Evolutionary conservation across 805 yeast genomes (phyloP), one percentile per base, ranked within the genome.

Genomic region (Tanozyma kutaoensis): DNA sequence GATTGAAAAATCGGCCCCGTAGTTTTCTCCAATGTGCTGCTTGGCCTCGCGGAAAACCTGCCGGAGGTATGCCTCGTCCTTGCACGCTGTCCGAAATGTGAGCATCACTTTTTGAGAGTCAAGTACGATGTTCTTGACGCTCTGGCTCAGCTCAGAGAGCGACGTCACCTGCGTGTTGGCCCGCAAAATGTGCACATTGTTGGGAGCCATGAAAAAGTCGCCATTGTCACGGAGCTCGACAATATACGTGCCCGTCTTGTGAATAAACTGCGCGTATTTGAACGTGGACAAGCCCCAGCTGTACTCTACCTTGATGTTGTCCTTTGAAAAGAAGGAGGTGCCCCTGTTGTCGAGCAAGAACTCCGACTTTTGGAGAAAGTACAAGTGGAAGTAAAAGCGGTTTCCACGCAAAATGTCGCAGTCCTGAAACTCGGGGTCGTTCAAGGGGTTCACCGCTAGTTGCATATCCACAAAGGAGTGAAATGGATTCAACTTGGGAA

Each of bases 281-380:
- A 80, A 85, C 19, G 58, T 60, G 2, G 95, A 93, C 31, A 63
- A 69, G 2, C 97, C 97, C 97, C 97, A 88, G 12, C 94, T 79
- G 48, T 85, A 88, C 12, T 61, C 46, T 13, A 86, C 75, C 24
- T 81, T 85, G 39, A 80, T 69, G 24, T 55, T 46, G 23, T 59
- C 66, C 26, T 62, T 61, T 45, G 42, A 48, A 48, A 80, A 66
- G 37, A 73, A 73, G 12, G 63, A 51, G 0, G 91, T 71, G 1
- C 93, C 76, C 29, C 93, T 58, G 41, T 78, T 77, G 44, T 91
- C 98, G 31, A 85, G 57, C 31, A 82, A 58, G 46, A 85, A 91
- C 3, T 82, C 94, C 12, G 76, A 58, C 20, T 53, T 58, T 33
- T 72, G 74, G 34, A 91, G 57, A 15, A 88, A 54, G 41, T 70